phyloP scores from a whole-genome alignment of 768 basidiomycete species.

The Lactifluus echinatus region DNA sequence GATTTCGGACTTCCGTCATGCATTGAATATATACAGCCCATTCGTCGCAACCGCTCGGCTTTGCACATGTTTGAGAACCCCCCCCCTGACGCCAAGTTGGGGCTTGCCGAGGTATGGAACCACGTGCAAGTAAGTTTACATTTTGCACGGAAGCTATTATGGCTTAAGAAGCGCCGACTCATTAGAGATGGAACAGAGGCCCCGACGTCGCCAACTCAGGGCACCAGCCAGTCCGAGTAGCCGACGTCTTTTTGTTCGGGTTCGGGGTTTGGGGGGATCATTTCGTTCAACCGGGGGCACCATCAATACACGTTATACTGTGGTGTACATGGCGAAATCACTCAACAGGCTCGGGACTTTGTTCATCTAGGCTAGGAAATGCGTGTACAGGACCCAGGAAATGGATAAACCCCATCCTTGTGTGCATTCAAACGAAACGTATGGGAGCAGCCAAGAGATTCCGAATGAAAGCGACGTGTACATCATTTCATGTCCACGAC shows the following conservation, averaged over 20 bases:
- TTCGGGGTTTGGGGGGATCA: not conserved
- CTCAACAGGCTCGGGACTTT: not conserved
- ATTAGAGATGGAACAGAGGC: not conserved
- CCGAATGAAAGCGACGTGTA: not conserved
- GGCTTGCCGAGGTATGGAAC: not conserved
- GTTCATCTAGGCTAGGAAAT: not conserved
- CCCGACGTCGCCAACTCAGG: not conserved
- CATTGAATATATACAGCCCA: not conserved
- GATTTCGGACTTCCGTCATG: not conserved
- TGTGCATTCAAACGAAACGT: not conserved
- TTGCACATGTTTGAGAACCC: too few relatives aligned
- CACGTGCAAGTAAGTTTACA: not conserved
- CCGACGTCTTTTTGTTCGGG: not conserved
- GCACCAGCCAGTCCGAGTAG: not conserved
- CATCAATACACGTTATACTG: not conserved
- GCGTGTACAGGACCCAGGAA: not conserved
- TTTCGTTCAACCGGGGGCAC: not conserved
- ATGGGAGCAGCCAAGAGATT: not conserved
- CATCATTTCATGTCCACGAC: not conserved
- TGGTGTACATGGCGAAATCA: not conserved
- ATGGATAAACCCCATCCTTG: too few relatives aligned
- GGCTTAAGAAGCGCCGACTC: not conserved
- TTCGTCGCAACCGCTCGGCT: not conserved
- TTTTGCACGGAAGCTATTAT: not conserved
- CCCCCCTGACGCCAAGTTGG: not conserved